phyloP scores from a whole-genome alignment of 1,284 basidiomycete genomes.

The Papiliotrema nemorosa region DNA sequence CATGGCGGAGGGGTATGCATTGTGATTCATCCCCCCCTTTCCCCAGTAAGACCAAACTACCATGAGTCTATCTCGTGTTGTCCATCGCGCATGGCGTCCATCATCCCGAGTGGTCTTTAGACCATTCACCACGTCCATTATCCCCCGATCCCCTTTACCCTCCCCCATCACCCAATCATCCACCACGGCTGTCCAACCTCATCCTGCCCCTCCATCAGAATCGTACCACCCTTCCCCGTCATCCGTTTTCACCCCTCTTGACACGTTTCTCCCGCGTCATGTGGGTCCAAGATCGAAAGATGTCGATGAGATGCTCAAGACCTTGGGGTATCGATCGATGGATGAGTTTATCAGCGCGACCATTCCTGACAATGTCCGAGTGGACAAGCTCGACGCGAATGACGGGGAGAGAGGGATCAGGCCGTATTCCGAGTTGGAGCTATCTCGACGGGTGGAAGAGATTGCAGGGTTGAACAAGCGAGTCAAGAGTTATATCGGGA shows the following conservation, averaged over 20 bases:
- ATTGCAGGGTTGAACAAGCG: slow-evolving; percentile 74
- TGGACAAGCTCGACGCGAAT: slow-evolving; percentile 62
- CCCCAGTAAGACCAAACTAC: no score
- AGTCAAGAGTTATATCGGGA: slow-evolving; percentile 91
- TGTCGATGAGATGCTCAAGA: slow-evolving; percentile 69
- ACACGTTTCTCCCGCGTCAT: slow-evolving; percentile 83
- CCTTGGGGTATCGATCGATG: slow-evolving; percentile 77
- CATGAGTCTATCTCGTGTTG: no score
- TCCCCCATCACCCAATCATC: slow-evolving; percentile 23
- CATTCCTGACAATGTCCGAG: slow-evolving; percentile 73
- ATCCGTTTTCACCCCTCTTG: slow-evolving; percentile 68
- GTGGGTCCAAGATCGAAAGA: slow-evolving; percentile 80
- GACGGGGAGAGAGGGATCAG: slow-evolving; percentile 57
- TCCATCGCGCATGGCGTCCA: no score
- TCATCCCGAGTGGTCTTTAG: neutral
- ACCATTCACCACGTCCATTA: slow-evolving; percentile 9
- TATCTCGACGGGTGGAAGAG: slow-evolving; percentile 69
- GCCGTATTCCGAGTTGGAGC: slow-evolving; percentile 80
- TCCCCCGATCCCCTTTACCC: slow-evolving; percentile 17
- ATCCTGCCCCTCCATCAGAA: slow-evolving; percentile 19
- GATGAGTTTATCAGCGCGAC: slow-evolving; percentile 78
- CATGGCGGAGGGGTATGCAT: no score
- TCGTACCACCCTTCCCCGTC: slow-evolving; percentile 33
- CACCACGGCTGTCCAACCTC: slow-evolving; percentile 45
- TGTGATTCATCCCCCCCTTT: no score